Evolutionary conservation across 371 early-diverging fungal species (phyloP), one percentile per base, ranked within the genome.

Genomic region (Saksenaea vasiformis): DNA sequence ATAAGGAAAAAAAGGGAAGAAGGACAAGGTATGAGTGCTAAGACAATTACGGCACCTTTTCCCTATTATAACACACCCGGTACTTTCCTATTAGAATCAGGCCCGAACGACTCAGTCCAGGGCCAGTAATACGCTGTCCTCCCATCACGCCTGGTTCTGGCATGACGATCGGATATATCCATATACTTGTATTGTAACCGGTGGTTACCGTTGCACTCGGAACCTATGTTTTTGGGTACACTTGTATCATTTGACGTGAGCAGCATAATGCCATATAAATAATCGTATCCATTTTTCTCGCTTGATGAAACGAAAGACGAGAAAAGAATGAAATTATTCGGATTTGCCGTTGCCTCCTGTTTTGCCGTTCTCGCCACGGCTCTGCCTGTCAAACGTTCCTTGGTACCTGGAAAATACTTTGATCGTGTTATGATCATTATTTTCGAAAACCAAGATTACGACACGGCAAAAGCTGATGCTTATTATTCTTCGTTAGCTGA

Each of bases 381-480:
- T 19, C 22, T 47, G 47, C 47, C 47, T 22, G 47, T 47, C 22
- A 47, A 47, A 26, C 47, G 47, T 19, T 15, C 47, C 47, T 47
- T 63, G 44, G 64, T 72, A 13, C 60, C 62, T 11, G 78, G 78
- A 26, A 70, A 70, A 56, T 60, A 68, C 47, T 85, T 81, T 60
- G 82, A 83, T 56, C 68, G 79, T 9, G 65, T 84, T 13, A 73
- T 85, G 11, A 77, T 74, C 28, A 74, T 86, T 36, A 65, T 82
- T 27, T 69, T 86, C 54, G 87, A 86, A 56, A 86, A 86, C 62
- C 62, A 69, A 19, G 72, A 79, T 61, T 84, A 77, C 60, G 57
- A 44, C 22, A 71, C 69, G n/a, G 85, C 71, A 15, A 59, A 69
- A 24, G 56, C 64, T 10, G 64, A 83, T 56, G 69, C 78, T 2